Conservation (phyloP, 208 protist genomes). For the Leptomonas seymouri region DNA sequence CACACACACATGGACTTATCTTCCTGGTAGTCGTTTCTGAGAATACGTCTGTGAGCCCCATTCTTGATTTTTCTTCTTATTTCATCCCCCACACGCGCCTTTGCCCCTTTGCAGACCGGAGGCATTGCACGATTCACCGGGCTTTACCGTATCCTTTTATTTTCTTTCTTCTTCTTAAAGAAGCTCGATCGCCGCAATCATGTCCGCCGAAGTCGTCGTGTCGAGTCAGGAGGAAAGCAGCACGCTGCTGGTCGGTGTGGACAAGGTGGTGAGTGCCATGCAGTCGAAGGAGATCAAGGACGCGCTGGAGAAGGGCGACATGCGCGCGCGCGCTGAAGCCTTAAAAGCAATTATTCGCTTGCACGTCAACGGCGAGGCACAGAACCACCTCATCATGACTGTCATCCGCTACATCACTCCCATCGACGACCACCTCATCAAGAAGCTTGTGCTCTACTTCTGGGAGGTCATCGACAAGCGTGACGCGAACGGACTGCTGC, state of each 20-base stretch:
- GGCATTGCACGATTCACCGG: background rate
- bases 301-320: constrained; percentile 89
- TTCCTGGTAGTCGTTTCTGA: too few relatives aligned
- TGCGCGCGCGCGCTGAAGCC: constrained; percentile 77
- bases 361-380: constrained; percentile 96
- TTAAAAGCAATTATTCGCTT: constrained; percentile 94
- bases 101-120: background rate
- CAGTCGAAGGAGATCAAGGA: constrained; percentile 89
- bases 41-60: too few relatives aligned
- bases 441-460: constrained; percentile 98
- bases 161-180: background rate
- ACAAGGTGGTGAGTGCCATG: constrained; percentile 32
- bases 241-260: constrained; percentile 67
- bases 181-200: background rate
- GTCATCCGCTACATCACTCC: constrained; percentile 97
- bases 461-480: constrained; percentile 98
- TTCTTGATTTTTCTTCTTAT: too few relatives aligned
- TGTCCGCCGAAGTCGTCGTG: constrained; percentile 20
- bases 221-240: constrained; percentile 72
- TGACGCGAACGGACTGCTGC: constrained; percentile 94
- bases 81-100: background rate
- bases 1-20: too few relatives aligned
- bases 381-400: constrained; percentile 97
- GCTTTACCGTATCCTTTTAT: background rate
- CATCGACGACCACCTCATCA: constrained; percentile 92